These are phyloP conservation scores for Saxophila tyrrhenica DNA, from an alignment of 495 filamentous ascomycete species.

Conservation along the genomic window DNA sequence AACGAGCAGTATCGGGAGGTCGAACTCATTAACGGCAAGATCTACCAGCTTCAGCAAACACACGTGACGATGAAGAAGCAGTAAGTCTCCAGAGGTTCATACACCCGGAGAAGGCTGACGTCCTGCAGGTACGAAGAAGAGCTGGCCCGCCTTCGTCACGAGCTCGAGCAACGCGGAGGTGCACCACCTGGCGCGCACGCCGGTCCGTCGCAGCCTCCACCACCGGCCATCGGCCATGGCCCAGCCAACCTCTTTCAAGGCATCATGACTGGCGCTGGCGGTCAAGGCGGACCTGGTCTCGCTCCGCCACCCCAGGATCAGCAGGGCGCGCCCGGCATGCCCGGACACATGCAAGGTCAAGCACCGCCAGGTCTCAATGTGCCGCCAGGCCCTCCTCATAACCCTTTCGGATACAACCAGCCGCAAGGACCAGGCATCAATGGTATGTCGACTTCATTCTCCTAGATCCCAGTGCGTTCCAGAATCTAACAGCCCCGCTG, in stretches of 20 bases:
- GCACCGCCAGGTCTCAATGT: slow-evolving; percentile 31
- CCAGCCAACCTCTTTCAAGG: slow-evolving; percentile 85
- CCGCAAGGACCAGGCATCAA: slow-evolving; percentile 50
- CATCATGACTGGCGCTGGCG: slow-evolving; percentile 78
- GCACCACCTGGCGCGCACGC: slow-evolving; percentile 41
- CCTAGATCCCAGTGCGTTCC: background rate
- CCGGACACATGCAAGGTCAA: slow-evolving; percentile 17
- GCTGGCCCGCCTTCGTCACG: slow-evolving; percentile 68
- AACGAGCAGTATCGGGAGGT: slow-evolving; percentile 81
- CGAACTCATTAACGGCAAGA: slow-evolving; percentile 80
- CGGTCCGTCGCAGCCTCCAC: slow-evolving; percentile 68
- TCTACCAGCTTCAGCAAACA: slow-evolving; percentile 78
- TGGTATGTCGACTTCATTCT: slow-evolving; percentile 37
- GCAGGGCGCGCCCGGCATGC: slow-evolving; percentile 25
- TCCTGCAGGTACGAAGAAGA: slow-evolving; percentile 78
- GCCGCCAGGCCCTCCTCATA: slow-evolving; percentile 28
- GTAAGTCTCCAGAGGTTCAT: slow-evolving; percentile 41
- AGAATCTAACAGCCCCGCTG: background rate
- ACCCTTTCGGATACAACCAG: slow-evolving; percentile 20
- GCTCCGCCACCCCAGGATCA: slow-evolving; percentile 66
- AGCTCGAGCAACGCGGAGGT: slow-evolving; percentile 75
- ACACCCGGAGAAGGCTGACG: background rate
- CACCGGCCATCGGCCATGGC: slow-evolving; percentile 81
- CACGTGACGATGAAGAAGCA: slow-evolving; percentile 81
- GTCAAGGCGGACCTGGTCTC: slow-evolving; percentile 72